Base-by-base conservation (phyloP, 805 yeast genomes). In the Yarrowia osloensis region DNA sequence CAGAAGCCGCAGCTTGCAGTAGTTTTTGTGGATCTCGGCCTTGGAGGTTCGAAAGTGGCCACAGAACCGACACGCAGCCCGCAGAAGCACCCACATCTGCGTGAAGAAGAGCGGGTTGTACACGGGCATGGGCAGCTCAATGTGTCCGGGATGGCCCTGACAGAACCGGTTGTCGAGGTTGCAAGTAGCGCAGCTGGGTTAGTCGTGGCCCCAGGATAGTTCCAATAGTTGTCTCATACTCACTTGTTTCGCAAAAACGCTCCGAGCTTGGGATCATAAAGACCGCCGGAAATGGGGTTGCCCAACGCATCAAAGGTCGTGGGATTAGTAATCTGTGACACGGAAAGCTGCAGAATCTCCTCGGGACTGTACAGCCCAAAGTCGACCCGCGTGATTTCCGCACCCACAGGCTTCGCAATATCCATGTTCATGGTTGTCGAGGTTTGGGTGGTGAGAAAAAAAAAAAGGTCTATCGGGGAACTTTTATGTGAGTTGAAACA, bases 91-190 rank as follows among this genome's bases (percentile, higher is more conserved):
- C 81, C 88, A 95, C 82, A 95, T 81, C 78, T 94, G 98, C 74
- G 87, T 86, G 85, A 96, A 95, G 74, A 96, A 95, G 72, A 95
- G 79, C 21, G 99, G 98, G 76, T 91, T 94, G 81, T 91, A 95
- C 50, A 91, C 96, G 4, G 98, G 97, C 47, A 92, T 88, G 6
- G 99, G 99, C 70, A 95, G 83, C 77, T 94, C 98, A 70, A 95
- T 92, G 77, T 95, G 99, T 69, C 99, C 99, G 77, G 92, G 91
- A 77, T 95, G 99, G 55, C 99, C 99, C 4, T 98, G 98, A 81
- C 99, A 95, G 73, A 86, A 88, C 75, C 89, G 87, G 72, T 94
- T 98, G 76, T 93, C 97, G 70, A 94, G 82, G 21, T 98, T 97
- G 84, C 99, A 95, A 0, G 98, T 94, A 24, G 95, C 84, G 85